phyloP scores from a whole-genome alignment of 2,329 filamentous ascomycete species.

The Aspergillus unguis region DNA sequence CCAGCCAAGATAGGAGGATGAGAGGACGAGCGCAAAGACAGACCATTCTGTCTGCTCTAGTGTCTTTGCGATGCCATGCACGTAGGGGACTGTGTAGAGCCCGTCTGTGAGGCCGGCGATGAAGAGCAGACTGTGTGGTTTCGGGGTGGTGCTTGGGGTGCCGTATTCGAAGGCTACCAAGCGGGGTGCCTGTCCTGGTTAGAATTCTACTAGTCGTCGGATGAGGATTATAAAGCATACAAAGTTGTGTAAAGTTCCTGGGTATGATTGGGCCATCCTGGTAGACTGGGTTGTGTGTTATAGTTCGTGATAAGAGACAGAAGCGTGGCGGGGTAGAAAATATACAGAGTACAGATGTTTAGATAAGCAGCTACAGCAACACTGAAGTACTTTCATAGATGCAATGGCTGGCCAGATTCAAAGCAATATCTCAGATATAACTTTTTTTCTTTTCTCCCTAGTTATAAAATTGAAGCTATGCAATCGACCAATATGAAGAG shows the following conservation, averaged over 20 bases:
- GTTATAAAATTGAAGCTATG: too few species aligned
- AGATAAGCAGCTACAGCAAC: too few species aligned
- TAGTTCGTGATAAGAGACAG: neutral
- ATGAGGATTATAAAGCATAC: conserved; percentile 21
- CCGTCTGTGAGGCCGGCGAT: conserved; percentile 60
- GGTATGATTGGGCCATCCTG: conserved; percentile 23
- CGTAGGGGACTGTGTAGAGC: conserved; percentile 54
- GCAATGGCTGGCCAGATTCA: too few species aligned
- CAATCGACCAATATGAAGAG: too few species aligned
- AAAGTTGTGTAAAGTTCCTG: conserved; percentile 37
- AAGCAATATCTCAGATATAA: too few species aligned
- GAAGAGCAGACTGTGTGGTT: conserved; percentile 54
- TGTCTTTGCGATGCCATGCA: conserved; percentile 47
- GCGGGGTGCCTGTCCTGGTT: conserved; percentile 29
- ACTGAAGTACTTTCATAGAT: too few species aligned
- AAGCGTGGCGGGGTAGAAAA: neutral
- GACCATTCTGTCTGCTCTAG: conserved; percentile 53
- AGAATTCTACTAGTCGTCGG: neutral
- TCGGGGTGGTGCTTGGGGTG: conserved; percentile 21
- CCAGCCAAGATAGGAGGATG: conserved; percentile 55
- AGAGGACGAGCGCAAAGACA: conserved; percentile 50
- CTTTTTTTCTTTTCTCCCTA: too few species aligned
- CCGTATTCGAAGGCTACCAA: conserved; percentile 44
- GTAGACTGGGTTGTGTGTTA: neutral
- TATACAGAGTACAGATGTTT: too few species aligned